Evolutionary conservation across 2,329 filamentous ascomycete species (phyloP), one percentile per base, ranked within the genome.

Genomic region (Hymenoscyphus albidus): DNA sequence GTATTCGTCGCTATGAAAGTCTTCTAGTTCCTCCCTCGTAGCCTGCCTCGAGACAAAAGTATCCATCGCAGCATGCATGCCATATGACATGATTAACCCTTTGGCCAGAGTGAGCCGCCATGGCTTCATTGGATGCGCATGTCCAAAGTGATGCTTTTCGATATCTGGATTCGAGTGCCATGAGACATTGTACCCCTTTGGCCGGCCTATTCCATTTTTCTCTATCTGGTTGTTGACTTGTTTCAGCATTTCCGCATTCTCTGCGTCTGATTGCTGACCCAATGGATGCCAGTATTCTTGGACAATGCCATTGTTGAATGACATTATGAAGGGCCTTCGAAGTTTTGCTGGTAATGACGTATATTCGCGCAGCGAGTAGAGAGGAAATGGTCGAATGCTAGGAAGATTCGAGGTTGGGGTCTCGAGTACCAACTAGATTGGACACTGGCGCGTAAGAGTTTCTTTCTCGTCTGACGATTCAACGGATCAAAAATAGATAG

Each of bases 91-190:
- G 68, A 99, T 92, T 58, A 99, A 85, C 73, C 95, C 92, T 77
- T 99, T 98, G 64, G 95, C 96, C 63, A 99, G 84, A 16, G 93
- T 97, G 69, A 99, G 81, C 42, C 95, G 91, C 94, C 95, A 98
- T 65, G 95, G 95, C 77, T 99, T 99, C 95, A 99, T 99, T 22
- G 95, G 95, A 80, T 99, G 95, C 10, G 92, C 93, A 79, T 92
- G 90, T 70, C 95, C 95, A 77, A 99, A 99, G 77, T 99, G 95
- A 78, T 98, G 94, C 75, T 91, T 90, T 79, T 99, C 95, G 76
- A 98, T 96, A 66, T 92, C 88, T 1, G 93, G 91, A 74, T 97
- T 97, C 79, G 93, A 92, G 77, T 99, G 95, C 78, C 93, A 98
- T 10, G 94, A 97, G 58, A 99, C 94, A 39, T 85, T 93, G 79